phyloP scores from a whole-genome alignment of 2,329 filamentous ascomycete genomes.

The Monosporascus sp. region DNA sequence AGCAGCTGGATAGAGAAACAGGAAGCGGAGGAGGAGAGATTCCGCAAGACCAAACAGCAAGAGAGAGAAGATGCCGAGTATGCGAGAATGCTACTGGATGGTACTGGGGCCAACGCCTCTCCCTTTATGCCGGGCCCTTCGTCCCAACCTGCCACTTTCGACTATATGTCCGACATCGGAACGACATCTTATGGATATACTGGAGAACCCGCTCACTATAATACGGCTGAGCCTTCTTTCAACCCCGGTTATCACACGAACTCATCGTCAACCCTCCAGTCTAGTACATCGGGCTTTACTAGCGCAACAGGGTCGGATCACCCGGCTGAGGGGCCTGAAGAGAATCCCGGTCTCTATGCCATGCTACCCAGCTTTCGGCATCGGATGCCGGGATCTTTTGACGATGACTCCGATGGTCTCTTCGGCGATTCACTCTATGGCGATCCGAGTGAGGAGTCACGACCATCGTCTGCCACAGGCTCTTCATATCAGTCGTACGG shows the following conservation, averaged over 20 bases:
- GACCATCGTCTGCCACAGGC: neutral
- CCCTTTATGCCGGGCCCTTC: neutral
- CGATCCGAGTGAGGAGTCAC: neutral
- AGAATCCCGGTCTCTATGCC: neutral
- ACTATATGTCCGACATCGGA: slow-evolving; percentile 9
- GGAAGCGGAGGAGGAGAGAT: slow-evolving; percentile 32
- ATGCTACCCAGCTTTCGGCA: neutral
- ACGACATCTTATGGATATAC: neutral
- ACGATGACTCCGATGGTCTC: neutral
- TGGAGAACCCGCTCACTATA: neutral
- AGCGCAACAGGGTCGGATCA: neutral
- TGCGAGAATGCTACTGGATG: slow-evolving; percentile 15
- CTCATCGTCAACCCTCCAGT: neutral
- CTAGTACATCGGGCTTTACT: neutral
- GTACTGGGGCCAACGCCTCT: slow-evolving; percentile 3
- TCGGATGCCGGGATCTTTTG: neutral
- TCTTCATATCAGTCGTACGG: neutral
- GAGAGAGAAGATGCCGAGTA: slow-evolving; percentile 27
- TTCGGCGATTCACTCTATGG: neutral
- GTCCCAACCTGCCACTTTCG: neutral
- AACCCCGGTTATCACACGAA: neutral
- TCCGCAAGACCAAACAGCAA: slow-evolving; percentile 31
- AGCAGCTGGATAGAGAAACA: slow-evolving; percentile 16
- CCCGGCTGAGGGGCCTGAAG: neutral
- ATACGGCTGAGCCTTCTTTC: neutral